phyloP scores from a whole-genome alignment of 306 rosid genomes.

The Prunus kanzakura region DNA sequence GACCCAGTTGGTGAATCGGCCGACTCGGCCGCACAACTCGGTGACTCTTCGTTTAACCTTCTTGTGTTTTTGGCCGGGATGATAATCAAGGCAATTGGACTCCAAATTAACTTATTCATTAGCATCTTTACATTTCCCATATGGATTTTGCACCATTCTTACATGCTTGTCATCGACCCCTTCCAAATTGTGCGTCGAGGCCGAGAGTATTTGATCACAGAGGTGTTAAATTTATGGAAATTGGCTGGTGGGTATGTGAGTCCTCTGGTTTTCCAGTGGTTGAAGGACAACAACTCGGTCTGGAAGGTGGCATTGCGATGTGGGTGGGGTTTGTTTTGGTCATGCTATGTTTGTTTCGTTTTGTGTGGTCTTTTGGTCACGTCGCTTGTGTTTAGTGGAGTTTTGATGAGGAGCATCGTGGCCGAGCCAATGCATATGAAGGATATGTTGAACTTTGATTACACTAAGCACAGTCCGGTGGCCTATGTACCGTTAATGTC shows the following conservation, averaged over 20 bases:
- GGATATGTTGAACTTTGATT: slow-evolving; percentile 66
- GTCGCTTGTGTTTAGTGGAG: slow-evolving; percentile 48
- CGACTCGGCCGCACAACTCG: slow-evolving; percentile 32
- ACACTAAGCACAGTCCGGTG: slow-evolving; percentile 59
- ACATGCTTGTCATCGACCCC: slow-evolving; percentile 54
- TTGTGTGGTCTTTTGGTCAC: slow-evolving; percentile 47
- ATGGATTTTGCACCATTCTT: slow-evolving; percentile 32
- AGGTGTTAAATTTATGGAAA: slow-evolving; percentile 20
- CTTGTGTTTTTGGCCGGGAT: slow-evolving; percentile 46
- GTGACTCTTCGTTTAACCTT: slow-evolving; percentile 37
- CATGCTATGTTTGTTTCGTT: slow-evolving; percentile 50
- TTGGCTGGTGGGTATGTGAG: slow-evolving; percentile 17
- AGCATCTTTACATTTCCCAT: slow-evolving; percentile 46
- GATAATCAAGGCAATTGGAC: slow-evolving; percentile 49
- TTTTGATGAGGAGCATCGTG: slow-evolving; percentile 47
- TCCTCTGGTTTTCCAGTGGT: slow-evolving; percentile 35
- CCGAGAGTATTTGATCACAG: slow-evolving; percentile 23
- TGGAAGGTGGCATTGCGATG: slow-evolving; percentile 51
- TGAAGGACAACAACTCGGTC: slow-evolving; percentile 40
- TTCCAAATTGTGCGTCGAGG: slow-evolving; percentile 40
- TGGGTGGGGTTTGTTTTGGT: slow-evolving; percentile 69
- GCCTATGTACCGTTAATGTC: slow-evolving; percentile 58
- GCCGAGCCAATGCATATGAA: slow-evolving; percentile 57
- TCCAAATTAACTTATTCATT: slow-evolving; percentile 49
- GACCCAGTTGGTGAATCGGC: slow-evolving; percentile 21